A percentile compares a stretch with the other conserved stretches of the same genome.
phyloP scores from a whole-genome alignment of 306 rosid species.

The Morella rubra region DNA sequence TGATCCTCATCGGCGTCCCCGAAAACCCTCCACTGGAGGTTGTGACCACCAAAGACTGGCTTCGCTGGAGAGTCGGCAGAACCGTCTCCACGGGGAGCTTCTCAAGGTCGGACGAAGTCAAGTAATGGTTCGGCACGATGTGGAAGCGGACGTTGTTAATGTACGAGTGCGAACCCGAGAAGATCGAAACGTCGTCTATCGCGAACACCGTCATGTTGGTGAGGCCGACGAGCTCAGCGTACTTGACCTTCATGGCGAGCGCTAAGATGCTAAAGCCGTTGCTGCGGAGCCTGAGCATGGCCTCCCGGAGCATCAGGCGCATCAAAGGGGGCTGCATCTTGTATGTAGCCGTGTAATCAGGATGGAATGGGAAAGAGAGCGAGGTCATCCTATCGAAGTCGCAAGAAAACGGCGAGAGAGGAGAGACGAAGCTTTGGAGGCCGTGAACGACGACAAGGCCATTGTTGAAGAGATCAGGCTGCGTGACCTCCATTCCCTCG shows the following conservation, averaged over 20 bases:
- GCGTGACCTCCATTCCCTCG: conserved; percentile 66
- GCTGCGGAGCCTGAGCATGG: conserved; percentile 66
- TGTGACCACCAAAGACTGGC: conserved; percentile 51
- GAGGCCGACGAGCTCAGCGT: conserved; percentile 55
- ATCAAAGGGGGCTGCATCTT: conserved; percentile 25
- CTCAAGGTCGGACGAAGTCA: conserved; percentile 53
- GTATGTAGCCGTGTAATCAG: conserved; percentile 36
- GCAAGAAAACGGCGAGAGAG: conserved; percentile 63
- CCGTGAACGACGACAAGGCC: conserved; percentile 65
- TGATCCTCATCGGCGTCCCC: conserved; percentile 58
- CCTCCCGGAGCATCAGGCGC: conserved; percentile 68
- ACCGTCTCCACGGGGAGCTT: conserved; percentile 60
- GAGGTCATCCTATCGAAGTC: conserved; percentile 58
- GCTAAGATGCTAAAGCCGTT: conserved; percentile 65
- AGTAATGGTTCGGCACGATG: conserved; percentile 54
- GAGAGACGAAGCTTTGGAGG: conserved; percentile 56
- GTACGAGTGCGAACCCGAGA: conserved; percentile 66
- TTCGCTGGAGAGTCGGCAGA: conserved; percentile 52
- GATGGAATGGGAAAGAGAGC: conserved; percentile 55
- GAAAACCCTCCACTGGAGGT: conserved; percentile 40
- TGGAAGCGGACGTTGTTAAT: conserved; percentile 58
- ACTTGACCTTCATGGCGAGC: conserved; percentile 60
- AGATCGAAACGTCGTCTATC: conserved; percentile 59
- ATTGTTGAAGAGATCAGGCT: conserved; percentile 56
- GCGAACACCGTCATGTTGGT: conserved; percentile 68